Evolutionary conservation across 2,329 filamentous ascomycete genomes (phyloP), one percentile per base, ranked within the genome.

Genomic region (Dactylella cylindrospora): DNA sequence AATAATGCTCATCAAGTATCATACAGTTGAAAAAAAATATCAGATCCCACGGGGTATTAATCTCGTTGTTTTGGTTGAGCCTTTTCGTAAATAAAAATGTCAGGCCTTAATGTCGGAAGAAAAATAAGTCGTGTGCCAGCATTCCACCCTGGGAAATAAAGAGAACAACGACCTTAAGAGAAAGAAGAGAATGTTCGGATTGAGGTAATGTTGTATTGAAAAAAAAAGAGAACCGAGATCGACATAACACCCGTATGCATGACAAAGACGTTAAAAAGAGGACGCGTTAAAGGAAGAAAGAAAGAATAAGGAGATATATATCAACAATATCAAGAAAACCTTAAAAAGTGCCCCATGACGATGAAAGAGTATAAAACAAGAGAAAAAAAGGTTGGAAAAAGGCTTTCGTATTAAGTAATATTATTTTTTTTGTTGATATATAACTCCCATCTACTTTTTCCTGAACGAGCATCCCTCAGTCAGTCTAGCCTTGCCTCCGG

Each of bases 401-500:
- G 70, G 71, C 67, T 71, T 15, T 41, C 5, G 17, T 15, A 38
- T 35, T 5, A 19, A 25, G 15, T 49, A 2, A 20, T 40, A 29
- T 19, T 19, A 6, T 40, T 50, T 19, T 60, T 52, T 33, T 26
- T 53, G 46, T 40, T 26, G 31, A 38, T 43, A 43, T 32, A 35
- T 43, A 52, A 52, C 40, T 31, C 22, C 73, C 77, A 74, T 88
- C 80, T 97, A 98, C 91, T 98, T 98, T 83, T 90, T 90, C 82
- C 93, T 86, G 89, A 98, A 98, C 76, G 93, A 97, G 88, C 93
- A 98, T 77, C 93, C 93, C 86, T 98, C 93, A 70, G 93, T 98
- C 75, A 98, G 83, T 77, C 93, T 84, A 75, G 93, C 93, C 84
- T 98, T 98, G 75, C 93, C 93, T 84, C 93, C 93, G 72, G 93